Conservation (phyloP, 2,329 filamentous ascomycete genomes). For the Stachybotrys elegans region DNA sequence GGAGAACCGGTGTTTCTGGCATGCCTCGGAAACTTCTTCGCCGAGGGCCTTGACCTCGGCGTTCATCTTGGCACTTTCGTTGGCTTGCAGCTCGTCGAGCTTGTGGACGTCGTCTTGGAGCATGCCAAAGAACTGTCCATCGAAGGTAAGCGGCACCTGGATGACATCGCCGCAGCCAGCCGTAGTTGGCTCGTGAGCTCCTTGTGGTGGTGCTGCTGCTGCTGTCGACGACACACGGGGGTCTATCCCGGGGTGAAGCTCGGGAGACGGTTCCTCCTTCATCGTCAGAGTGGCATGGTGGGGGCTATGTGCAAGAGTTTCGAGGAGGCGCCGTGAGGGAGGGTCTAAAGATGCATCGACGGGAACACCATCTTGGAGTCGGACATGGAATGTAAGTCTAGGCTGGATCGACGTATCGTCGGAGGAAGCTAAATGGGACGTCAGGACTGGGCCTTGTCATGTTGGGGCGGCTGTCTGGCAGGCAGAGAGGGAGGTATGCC, state of each 20-base stretch:
- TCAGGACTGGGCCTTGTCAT: too few relatives aligned
- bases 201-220: background rate
- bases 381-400: slow-evolving; percentile 64
- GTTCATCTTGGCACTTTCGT: slow-evolving; percentile 60
- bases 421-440: too few relatives aligned
- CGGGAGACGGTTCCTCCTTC: too few relatives aligned
- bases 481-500: too few relatives aligned
- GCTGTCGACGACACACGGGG: background rate
- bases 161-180: slow-evolving; percentile 32
- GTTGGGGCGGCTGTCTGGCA: too few relatives aligned
- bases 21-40: slow-evolving; percentile 56
- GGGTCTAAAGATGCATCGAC: slow-evolving; percentile 64
- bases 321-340: slow-evolving; percentile 58
- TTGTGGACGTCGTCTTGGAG: slow-evolving; percentile 66
- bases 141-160: slow-evolving; percentile 73
- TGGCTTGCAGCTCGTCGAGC: slow-evolving; percentile 62
- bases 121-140: slow-evolving; percentile 73
- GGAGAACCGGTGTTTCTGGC: slow-evolving; percentile 57
- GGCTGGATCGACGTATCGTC: slow-evolving; percentile 63
- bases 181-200: background rate
- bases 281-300: too few relatives aligned
- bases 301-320: slow-evolving; percentile 51
- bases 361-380: slow-evolving; percentile 60
- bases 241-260: too few relatives aligned
- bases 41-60: slow-evolving; percentile 60